phyloP scores from a whole-genome alignment of 2,329 filamentous ascomycete genomes.

The Hypocreales sp. region DNA sequence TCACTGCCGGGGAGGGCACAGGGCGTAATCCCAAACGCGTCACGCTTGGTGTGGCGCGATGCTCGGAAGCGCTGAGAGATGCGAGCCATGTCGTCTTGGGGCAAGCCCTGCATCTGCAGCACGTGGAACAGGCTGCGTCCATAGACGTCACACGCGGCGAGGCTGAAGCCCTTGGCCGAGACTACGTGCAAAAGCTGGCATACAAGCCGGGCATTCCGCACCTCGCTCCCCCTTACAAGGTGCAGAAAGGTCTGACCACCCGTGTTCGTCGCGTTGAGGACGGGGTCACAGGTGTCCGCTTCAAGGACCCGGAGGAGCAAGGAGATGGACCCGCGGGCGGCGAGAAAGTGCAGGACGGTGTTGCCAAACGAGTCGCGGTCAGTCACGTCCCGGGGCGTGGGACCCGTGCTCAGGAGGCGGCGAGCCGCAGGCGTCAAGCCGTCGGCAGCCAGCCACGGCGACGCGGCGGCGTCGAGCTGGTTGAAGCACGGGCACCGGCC shows the following conservation, averaged over 20 bases:
- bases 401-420: constrained; percentile 5
- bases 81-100: constrained; percentile 12
- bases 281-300: constrained; percentile 4
- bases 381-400: constrained; percentile 4
- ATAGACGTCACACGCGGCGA: constrained; percentile 28
- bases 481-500: constrained; percentile 15
- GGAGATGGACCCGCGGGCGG: constrained; percentile 15
- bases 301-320: constrained; percentile 13
- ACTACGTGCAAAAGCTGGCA: constrained; percentile 11
- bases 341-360: constrained; percentile 29
- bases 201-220: constrained; percentile 13
- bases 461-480: constrained; percentile 8
- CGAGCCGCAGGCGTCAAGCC: constrained; percentile 9
- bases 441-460: constrained; percentile 14
- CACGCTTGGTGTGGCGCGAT: constrained; percentile 21
- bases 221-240: constrained; percentile 21
- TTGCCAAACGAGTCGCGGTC: constrained; percentile 28
- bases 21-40: constrained; percentile 29
- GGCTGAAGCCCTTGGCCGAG: constrained; percentile 9
- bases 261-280: constrained; percentile 20
- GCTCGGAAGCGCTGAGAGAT: constrained; percentile 19
- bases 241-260: constrained; percentile 34
- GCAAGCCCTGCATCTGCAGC: constrained; percentile 9
- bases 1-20: constrained; percentile 1
- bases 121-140: constrained; percentile 38